These are phyloP conservation scores for Friedmanniomyces endolithicus DNA, from an alignment of 495 filamentous ascomycete genomes.

Conservation along the genomic window DNA sequence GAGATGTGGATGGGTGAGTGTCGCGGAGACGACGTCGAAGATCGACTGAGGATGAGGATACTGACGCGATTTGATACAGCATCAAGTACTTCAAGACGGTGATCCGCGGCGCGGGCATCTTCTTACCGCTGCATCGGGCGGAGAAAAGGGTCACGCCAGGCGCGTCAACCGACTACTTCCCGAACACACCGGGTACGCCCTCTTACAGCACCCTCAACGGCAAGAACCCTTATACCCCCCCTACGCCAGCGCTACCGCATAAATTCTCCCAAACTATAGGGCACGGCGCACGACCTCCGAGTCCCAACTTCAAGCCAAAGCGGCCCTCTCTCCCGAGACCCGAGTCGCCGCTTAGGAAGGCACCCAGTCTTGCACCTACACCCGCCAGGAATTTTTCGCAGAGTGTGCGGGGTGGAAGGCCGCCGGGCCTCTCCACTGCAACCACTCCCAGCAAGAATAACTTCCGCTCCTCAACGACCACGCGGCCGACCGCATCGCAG, in stretches of 20 bases:
- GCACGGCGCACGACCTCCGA: constrained; percentile 52
- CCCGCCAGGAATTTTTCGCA: constrained; percentile 37
- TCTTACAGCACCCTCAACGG: constrained; percentile 42
- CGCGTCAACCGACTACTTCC: constrained; percentile 44
- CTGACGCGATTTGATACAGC: constrained; percentile 32
- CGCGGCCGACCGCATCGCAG: constrained; percentile 8
- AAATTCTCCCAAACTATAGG: constrained; percentile 76
- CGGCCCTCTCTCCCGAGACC: constrained; percentile 73
- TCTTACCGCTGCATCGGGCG: constrained; percentile 79
- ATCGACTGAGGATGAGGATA: neutral
- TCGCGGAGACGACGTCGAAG: neutral
- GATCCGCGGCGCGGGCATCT: constrained; percentile 74
- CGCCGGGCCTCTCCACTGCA: constrained; percentile 37
- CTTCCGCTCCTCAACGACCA: constrained; percentile 7
- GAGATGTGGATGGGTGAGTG: constrained; percentile 86
- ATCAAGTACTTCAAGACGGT: constrained; percentile 74
- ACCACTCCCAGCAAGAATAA: constrained; percentile 51
- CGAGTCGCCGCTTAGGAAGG: constrained; percentile 62
- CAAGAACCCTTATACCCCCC: constrained; percentile 32
- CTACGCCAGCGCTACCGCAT: constrained; percentile 54
- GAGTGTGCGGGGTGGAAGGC: constrained; percentile 29
- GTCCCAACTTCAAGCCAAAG: constrained; percentile 56
- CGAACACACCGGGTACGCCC: constrained; percentile 57
- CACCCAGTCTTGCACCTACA: constrained; percentile 39
- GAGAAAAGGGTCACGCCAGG: constrained; percentile 53